Percentiles rank a stretch among this genome's conserved stretches.
Evolutionary conservation across 768 basidiomycete species (phyloP).

Genomic region (Tubosaeta brunneosetosa): DNA sequence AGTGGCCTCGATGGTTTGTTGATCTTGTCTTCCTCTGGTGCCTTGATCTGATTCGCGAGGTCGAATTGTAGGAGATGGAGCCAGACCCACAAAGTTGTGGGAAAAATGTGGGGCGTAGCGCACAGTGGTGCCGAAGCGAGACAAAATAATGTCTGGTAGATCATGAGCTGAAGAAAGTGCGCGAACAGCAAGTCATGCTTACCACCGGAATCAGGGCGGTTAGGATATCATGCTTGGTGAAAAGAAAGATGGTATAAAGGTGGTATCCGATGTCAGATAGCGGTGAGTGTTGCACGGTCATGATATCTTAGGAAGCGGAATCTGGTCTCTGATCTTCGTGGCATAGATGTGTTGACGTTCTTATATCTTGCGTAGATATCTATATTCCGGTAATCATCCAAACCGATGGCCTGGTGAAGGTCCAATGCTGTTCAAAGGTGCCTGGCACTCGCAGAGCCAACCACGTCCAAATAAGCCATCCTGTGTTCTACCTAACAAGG

Average conservation of each 20-base stretch:
- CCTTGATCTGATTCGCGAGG: conserved; percentile 40
- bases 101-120: conserved; percentile 11
- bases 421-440: neutral
- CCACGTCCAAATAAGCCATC: neutral
- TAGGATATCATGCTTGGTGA: conserved; percentile 44
- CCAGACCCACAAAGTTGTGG: conserved; percentile 40
- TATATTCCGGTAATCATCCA: conserved; percentile 1
- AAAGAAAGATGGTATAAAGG: conserved; percentile 34
- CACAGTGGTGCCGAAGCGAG: conserved; percentile 30
- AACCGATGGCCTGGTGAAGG: neutral
- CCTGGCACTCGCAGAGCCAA: neutral
- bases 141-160: conserved; percentile 32
- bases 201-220: conserved; percentile 47
- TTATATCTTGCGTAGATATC: conserved; percentile 5
- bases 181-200: conserved; percentile 6
- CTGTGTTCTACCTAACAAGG: neutral
- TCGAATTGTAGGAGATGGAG: conserved; percentile 41
- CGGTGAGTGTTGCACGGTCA: conserved; percentile 11
- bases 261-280: conserved; percentile 17
- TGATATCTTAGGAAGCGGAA: neutral
- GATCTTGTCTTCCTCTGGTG: conserved; percentile 38
- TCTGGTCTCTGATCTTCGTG: neutral
- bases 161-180: neutral
- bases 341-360: neutral
- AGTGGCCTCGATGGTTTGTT: conserved; percentile 46